Evolutionary conservation across 768 basidiomycete genomes (phyloP).

Genomic region (Lactarius pseudohatsudake): DNA sequence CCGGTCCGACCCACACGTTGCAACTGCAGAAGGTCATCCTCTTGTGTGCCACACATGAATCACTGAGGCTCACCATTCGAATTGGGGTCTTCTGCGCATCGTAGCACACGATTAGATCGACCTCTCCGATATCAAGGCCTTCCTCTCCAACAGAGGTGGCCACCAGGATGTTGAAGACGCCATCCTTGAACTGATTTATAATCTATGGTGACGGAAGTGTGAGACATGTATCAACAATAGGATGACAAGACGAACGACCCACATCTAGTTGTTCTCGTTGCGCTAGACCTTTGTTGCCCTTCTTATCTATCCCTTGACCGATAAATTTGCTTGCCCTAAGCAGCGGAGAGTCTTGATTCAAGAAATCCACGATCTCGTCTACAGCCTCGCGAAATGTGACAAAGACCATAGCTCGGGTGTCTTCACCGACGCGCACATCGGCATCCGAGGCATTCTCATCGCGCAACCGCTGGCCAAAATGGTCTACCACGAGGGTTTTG

Average conservation of each 20-base stretch:
- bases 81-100: slow-evolving; percentile 96
- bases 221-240: not conserved
- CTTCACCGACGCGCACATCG: slow-evolving; percentile 30
- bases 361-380: slow-evolving; percentile 81
- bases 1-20: slow-evolving; percentile 96
- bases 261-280: slow-evolving; percentile 94
- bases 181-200: slow-evolving; percentile 82
- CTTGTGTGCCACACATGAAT: not conserved
- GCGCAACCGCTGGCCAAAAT: slow-evolving; percentile 63
- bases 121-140: slow-evolving; percentile 96
- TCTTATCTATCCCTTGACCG: slow-evolving; percentile 84
- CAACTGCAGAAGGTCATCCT: slow-evolving; percentile 50
- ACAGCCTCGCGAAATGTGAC: slow-evolving; percentile 88
- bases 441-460: slow-evolving; percentile 20
- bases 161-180: slow-evolving; percentile 88
- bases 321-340: slow-evolving; percentile 85
- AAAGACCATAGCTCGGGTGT: slow-evolving; percentile 90
- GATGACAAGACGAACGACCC: slow-evolving; percentile 24
- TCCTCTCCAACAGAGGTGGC: slow-evolving; percentile 98
- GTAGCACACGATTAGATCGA: slow-evolving; percentile 95
- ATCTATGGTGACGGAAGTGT: slow-evolving; percentile 47
- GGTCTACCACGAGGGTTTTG: slow-evolving; percentile 68
- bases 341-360: slow-evolving; percentile 75
- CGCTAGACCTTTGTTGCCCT: slow-evolving; percentile 81
- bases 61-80: slow-evolving; percentile 69